Evolutionary conservation across 768 basidiomycete species (phyloP).

Genomic region (Kwoniella sp.): DNA sequence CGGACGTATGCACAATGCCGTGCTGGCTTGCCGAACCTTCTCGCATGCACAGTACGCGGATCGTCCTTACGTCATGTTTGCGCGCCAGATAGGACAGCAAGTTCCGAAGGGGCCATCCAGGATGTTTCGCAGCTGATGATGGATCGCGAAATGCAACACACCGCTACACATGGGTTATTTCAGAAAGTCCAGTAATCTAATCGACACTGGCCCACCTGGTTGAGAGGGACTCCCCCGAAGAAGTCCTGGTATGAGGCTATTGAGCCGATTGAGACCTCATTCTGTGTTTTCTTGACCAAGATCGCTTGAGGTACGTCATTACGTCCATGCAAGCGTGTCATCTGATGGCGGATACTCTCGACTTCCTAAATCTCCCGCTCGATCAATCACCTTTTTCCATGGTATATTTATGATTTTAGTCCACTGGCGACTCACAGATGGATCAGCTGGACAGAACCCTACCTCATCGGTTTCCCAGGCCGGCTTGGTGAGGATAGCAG

Average conservation of each 20-base stretch:
- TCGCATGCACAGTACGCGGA: slow-evolving; percentile 78
- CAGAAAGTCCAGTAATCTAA: too few species aligned
- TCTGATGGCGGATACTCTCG: neutral
- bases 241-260: slow-evolving; percentile 57
- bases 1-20: slow-evolving; percentile 1
- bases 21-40: slow-evolving; percentile 47
- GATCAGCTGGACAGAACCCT: slow-evolving; percentile 63
- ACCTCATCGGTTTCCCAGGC: slow-evolving; percentile 75
- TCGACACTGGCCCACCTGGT: neutral
- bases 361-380: neutral
- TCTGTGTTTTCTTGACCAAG: slow-evolving; percentile 25
- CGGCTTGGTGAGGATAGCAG: slow-evolving; percentile 84
- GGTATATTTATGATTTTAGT: neutral
- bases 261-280: slow-evolving; percentile 23
- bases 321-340: neutral
- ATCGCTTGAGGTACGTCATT: slow-evolving; percentile 11
- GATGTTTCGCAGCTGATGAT: slow-evolving; percentile 71
- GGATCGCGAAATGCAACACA: slow-evolving; percentile 78
- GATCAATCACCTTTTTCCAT: neutral
- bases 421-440: slow-evolving; percentile 58
- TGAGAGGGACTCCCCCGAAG: slow-evolving; percentile 53
- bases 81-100: slow-evolving; percentile 77
- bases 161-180: slow-evolving; percentile 50
- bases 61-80: slow-evolving; percentile 59
- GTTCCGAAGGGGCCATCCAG: slow-evolving; percentile 93